Evolutionary conservation across 257 asterid genomes (phyloP), one percentile per base, ranked within the genome.

Genomic region (Cynanchum wilfordii): DNA sequence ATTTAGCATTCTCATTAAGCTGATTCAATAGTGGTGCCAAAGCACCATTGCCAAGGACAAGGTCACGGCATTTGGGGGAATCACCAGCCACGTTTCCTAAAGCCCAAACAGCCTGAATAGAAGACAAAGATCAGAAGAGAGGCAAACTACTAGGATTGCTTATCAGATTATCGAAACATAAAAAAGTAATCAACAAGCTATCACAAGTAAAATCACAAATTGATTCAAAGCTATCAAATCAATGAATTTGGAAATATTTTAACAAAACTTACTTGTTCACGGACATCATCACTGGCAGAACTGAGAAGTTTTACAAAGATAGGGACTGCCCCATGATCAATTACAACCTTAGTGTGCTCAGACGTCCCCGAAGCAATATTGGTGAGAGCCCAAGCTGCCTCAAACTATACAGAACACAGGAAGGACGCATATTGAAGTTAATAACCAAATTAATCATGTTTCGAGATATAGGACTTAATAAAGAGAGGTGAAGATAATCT

Each of bases 371-470:
- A 92, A 63, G 96, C 96, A 77, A 92, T 87, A 80, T 92, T 92
- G 7, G 98, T 92, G 80, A 92, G 90, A 33, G 98, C 98, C 98
- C 98, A 92, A 66, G 98, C 96, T 40, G 98, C 98, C 86, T 92
- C 98, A 77, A 92, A 90, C 98, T 92, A 78, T 92, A 78, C 7
- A 51, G 12, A 15, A 8, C 16, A 6, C 3, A 36, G 22, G 36
- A 55, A 27, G 19, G 17, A 30, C 25, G 42, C 3, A 24, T 1
- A 15, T 20, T 51, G 13, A 56, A 42, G 10, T 24, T 51, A 3
- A 49, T 19, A 65, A 63, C 33, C 52, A 38, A 40, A 44, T 20
- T 54, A 25, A 13, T 25, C 19, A 64, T 17, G 54, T 8, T 6
- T 36, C 13, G 29, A 12, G 8, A n/a, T 0, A 30, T 8, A 42